Base-by-base conservation (phyloP, 106 monocot species). In the Triglochin maritima region DNA sequence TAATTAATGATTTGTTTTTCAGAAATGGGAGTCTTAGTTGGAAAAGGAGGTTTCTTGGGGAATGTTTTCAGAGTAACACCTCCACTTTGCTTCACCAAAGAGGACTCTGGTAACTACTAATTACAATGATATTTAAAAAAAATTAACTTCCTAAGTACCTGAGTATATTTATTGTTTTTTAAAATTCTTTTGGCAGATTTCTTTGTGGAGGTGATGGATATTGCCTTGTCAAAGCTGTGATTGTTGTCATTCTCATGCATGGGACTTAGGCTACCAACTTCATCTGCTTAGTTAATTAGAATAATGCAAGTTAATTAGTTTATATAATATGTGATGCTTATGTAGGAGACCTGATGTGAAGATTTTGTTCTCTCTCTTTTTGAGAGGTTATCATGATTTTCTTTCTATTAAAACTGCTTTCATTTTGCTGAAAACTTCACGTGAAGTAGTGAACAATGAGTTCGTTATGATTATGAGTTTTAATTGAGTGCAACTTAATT, bases 21-120 rank as follows among this genome's bases (percentile, higher is more conserved):
- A 81, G 81, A 77, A 5, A 81, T 81, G 77, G 82, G 82, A 3
- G 78, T 82, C 4, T 50, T 82, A 48, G 82, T 82, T 5, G 82
- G 82, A 1, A 82, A 77, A 66, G 82, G 82, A 15, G 82, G 82
- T 8, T 82, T 78, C 51, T 62, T 64, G 53, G 81, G 82, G 54
- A 82, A 78, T 62, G 73, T 78, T n/a, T 78, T 82, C 70, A 63
- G 77, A 66, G 51, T 82, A 52, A 77, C 78, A 44, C 77, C 77
- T 60, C 82, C 77, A 7, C 69, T 69, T 4, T 81, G 77, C 69
- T 81, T 81, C 63, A 81, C 72, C 62, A 81, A 76, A 67, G 76
- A 81, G 52, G 81, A 81, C 58, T 63, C 76, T 29, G 76, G 76
- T 81, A 15, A 5, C 43, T 59, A 8, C 17, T 53, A 41, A 5